Evolutionary conservation across 1,284 basidiomycete species (phyloP), one percentile per base, ranked within the genome.

Genomic region (Laetiporus sulphureus): DNA sequence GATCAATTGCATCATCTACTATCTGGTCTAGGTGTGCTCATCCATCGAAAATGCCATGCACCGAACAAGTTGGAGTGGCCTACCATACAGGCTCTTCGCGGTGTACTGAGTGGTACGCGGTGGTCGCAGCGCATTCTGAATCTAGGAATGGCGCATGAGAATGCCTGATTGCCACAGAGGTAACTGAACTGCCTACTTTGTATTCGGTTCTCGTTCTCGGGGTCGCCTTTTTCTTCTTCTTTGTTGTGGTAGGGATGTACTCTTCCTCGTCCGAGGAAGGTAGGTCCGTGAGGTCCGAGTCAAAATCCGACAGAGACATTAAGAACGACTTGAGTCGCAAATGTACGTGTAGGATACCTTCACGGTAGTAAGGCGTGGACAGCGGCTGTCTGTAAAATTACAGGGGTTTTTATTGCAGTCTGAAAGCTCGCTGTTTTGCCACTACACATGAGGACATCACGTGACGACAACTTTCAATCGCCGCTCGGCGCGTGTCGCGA

Each of bases 11-110:
- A 19, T 64, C 62, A 22, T 72, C 66, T 6, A 67, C 50, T 37
- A 77, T 70, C 52, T 72, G 67, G 50, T 75, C 72, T 75, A 45
- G n/a, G n/a, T n/a, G n/a, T n/a, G n/a, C n/a, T n/a, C n/a, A n/a
- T n/a, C n/a, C n/a, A 30, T 20, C 42, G 35, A 21, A 7, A 32
- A 13, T 51, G 30, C 31, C 15, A 37, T 18, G 7, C 13, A 20
- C 3, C 7, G 32, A 13, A 35, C 24, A 7, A 3, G n/a, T 25
- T 5, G 32, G 27, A 21, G 8, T 20, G 21, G 15, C 12, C 24
- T 46, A 72, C 74, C 69, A 44, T 72, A 74, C 5, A 76, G 55
- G 4, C 63, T 62, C 44, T 61, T 65, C 8, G 68, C 61, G 1
- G 72, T 64, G 47, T 71, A 73, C 16, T 65, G 61, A 3, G 65